phyloP scores from a whole-genome alignment of 2,329 filamentous ascomycete genomes.

The Elsinoe australis region DNA sequence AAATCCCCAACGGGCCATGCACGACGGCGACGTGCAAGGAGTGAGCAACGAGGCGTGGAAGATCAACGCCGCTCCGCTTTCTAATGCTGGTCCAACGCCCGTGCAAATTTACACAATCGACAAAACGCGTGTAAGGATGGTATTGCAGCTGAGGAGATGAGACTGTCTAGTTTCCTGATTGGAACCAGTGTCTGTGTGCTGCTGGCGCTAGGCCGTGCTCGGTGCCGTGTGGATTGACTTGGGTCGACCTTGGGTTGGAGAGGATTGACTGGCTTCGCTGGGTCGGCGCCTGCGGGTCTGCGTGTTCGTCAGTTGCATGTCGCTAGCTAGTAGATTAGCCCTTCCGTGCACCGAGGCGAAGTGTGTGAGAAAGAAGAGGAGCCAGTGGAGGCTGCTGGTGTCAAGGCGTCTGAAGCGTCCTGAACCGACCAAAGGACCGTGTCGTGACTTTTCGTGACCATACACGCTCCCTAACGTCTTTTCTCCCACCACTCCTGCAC shows the following conservation, averaged over 20 bases:
- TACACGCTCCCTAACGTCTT: constrained; percentile 17
- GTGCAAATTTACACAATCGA: background rate
- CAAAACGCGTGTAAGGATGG: constrained; percentile 4
- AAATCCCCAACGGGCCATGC: too few relatives aligned
- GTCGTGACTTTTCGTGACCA: constrained; percentile 10
- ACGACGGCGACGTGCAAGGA: too few relatives aligned
- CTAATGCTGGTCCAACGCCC: background rate
- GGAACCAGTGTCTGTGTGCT: constrained; percentile 7
- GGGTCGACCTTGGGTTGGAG: background rate
- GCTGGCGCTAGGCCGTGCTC: constrained; percentile 10
- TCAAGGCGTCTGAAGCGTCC: constrained; percentile 11
- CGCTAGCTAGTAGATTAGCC: constrained; percentile 16
- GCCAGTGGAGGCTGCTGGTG: background rate
- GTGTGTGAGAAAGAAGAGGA: background rate
- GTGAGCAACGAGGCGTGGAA: too few relatives aligned
- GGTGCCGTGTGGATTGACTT: constrained; percentile 11
- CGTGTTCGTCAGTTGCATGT: constrained; percentile 8
- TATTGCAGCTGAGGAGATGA: constrained; percentile 4
- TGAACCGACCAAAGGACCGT: background rate
- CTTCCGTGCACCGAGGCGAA: background rate
- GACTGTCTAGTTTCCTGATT: constrained; percentile 16
- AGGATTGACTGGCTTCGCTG: constrained; percentile 1
- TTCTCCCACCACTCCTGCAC: constrained; percentile 12
- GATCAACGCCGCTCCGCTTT: background rate
- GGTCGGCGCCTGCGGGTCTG: constrained; percentile 9